Percentiles rank a stretch among this genome's conserved stretches.
phyloP scores from a whole-genome alignment of 495 filamentous ascomycete genomes.

The Pyrenula massariospora region DNA sequence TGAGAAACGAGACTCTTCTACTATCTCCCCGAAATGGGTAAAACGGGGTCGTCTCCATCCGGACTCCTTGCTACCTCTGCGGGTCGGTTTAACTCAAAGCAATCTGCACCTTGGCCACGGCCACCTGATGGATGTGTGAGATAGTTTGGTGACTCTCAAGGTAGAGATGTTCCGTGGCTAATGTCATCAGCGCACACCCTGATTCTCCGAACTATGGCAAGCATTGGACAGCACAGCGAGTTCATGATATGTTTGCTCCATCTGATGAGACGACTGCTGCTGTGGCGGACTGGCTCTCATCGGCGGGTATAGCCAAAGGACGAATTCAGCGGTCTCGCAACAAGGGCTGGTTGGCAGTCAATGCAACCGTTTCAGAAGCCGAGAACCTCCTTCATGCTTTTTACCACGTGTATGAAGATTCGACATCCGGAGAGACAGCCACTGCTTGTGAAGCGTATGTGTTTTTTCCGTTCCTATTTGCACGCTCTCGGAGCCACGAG shows the following conservation, averaged over 20 bases:
- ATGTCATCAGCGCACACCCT: constrained; percentile 12
- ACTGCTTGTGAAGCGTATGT: constrained; percentile 32
- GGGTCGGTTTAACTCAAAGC: constrained; percentile 42
- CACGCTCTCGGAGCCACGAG: too few species aligned
- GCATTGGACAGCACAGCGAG: constrained; percentile 31
- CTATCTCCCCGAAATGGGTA: constrained; percentile 17
- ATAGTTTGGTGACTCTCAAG: not conserved
- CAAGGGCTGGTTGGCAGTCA: constrained; percentile 42
- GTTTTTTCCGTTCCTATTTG: too few species aligned
- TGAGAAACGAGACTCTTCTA: constrained; percentile 26
- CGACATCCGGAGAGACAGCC: constrained; percentile 26
- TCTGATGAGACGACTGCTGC: constrained; percentile 22
- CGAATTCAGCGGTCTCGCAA: constrained; percentile 34
- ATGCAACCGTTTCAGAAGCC: constrained; percentile 37
- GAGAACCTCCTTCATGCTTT: constrained; percentile 47
- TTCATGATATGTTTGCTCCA: constrained; percentile 41
- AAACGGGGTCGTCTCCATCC: constrained; percentile 17
- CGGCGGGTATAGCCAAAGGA: constrained; percentile 30
- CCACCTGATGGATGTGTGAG: constrained; percentile 39
- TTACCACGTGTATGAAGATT: constrained; percentile 44
- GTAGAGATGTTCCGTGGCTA: not conserved
- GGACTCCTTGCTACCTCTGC: constrained; percentile 32
- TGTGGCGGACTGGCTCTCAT: constrained; percentile 37
- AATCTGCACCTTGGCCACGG: constrained; percentile 41
- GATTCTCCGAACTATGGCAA: constrained; percentile 33